Evolutionary conservation across 306 rosid genomes (phyloP).

Genomic region (barrel medic (Medicago truncatula)): DNA sequence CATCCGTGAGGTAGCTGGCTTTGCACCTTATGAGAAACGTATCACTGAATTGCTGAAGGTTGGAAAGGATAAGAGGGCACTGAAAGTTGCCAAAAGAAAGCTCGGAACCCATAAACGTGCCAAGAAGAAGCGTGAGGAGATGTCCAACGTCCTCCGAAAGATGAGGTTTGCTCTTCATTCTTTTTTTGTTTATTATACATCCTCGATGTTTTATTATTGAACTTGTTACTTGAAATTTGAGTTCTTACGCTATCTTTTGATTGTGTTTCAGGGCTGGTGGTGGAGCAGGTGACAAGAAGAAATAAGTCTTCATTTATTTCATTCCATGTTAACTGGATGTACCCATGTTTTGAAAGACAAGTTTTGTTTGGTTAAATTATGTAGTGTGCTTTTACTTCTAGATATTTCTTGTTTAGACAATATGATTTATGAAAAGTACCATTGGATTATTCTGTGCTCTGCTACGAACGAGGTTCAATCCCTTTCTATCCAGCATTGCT

Average conservation of each 20-base stretch:
- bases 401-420: constrained; percentile 32
- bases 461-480: background rate
- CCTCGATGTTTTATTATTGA: background rate
- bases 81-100: constrained; percentile 87
- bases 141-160: constrained; percentile 85
- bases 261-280: constrained; percentile 80
- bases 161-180: constrained; percentile 62
- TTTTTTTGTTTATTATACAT: background rate
- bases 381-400: constrained; percentile 3
- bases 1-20: constrained; percentile 87
- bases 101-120: constrained; percentile 93
- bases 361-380: constrained; percentile 28
- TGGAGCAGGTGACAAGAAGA: constrained; percentile 87
- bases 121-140: constrained; percentile 93
- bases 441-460: constrained; percentile 3
- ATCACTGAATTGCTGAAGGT: constrained; percentile 96
- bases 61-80: constrained; percentile 90
- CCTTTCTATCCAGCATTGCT: background rate
- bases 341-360: constrained; percentile 34
- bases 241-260: background rate
- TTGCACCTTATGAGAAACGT: constrained; percentile 91
- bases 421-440: constrained; percentile 27
- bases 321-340: constrained; percentile 1
- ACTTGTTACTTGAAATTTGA: background rate
- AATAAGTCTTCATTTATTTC: constrained; percentile 41